Base-by-base conservation (phyloP, 768 basidiomycete genomes). In the Pluteus cervinus region DNA sequence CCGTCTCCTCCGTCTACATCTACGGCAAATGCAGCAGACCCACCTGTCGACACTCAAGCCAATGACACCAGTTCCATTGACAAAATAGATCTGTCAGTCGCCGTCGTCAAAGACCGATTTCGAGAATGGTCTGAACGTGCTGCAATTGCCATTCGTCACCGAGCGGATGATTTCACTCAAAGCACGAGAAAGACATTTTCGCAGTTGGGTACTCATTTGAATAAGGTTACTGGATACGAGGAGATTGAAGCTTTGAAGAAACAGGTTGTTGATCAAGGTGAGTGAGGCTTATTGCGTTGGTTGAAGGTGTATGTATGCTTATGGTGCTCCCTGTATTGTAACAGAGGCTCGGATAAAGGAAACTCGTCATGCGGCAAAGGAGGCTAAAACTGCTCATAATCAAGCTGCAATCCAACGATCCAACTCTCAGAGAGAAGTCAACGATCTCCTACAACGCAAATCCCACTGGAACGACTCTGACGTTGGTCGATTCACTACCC, bases 371-470 rank as follows among this genome's bases (percentile, higher is more conserved):
- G 76, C 75, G 4, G 81, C 92, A 0, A 69, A 76, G 26, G 58
- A 68, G 23, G 82, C 90, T 4, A 98, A 98, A 62, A 52, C 57
- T 5, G 72, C 76, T 4, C 82, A 93, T 51, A 86, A 88, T 40
- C 61, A 71, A 39, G 87, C 92, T 0, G 86, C 93, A n/a, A 54
- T 73, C 8, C 68, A 78, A 48, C 83, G 93, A 4, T 81, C 89
- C 7, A 71, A 79, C 29, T 89, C 89, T 4, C 94, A 99, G 56
- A 79, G 87, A n/a, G 86, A 94, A 57, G 89, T 96, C 36, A 98
- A 97, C 61, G 87, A 93, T 54, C 76, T 99, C 3, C 66, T 98
- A 11, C 86, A 91, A 56, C 88, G 96, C 42, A 98, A 98, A 65
- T 84, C 84, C 1, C 67, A 60, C n/a, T 99, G 96, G 96, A 79